A percentile compares a stretch with the other conserved stretches of the same genome.
These are phyloP conservation scores for Penicillium goetzii DNA, from an alignment of 495 filamentous ascomycete species.

Conservation along the genomic window DNA sequence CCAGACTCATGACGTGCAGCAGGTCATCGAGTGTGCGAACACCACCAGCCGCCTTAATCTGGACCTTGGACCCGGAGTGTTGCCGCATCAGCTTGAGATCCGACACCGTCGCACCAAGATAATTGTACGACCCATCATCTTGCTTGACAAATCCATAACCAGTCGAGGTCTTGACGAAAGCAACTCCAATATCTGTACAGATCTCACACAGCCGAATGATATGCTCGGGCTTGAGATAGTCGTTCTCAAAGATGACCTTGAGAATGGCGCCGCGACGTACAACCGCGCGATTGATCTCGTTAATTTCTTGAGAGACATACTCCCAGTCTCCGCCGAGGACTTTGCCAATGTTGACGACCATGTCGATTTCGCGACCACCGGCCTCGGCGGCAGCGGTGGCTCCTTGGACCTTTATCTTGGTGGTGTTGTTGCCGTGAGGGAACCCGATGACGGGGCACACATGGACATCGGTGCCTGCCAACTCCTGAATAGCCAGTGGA, in stretches of 20 bases:
- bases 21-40: conserved; percentile 45
- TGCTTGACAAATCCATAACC: conserved; percentile 62
- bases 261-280: conserved; percentile 44
- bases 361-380: conserved; percentile 59
- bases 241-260: conserved; percentile 65
- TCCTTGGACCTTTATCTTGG: conserved; percentile 55
- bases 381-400: conserved; percentile 49
- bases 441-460: conserved; percentile 63
- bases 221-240: conserved; percentile 51
- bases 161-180: conserved; percentile 61
- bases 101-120: conserved; percentile 51
- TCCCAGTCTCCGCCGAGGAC: conserved; percentile 58
- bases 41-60: conserved; percentile 62
- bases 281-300: conserved; percentile 51
- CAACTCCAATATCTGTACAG: conserved; percentile 51
- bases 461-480: conserved; percentile 51
- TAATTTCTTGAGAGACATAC: conserved; percentile 56
- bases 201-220: conserved; percentile 55
- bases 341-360: conserved; percentile 63
- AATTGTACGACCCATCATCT: conserved; percentile 52
- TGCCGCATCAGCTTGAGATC: conserved; percentile 59
- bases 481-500: conserved; percentile 47
- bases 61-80: conserved; percentile 45
- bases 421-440: conserved; percentile 60
- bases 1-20: conserved; percentile 41